These are phyloP conservation scores for Colletotrichum sp. DNA, from an alignment of 2,329 filamentous ascomycete genomes.

Conservation along the genomic window DNA sequence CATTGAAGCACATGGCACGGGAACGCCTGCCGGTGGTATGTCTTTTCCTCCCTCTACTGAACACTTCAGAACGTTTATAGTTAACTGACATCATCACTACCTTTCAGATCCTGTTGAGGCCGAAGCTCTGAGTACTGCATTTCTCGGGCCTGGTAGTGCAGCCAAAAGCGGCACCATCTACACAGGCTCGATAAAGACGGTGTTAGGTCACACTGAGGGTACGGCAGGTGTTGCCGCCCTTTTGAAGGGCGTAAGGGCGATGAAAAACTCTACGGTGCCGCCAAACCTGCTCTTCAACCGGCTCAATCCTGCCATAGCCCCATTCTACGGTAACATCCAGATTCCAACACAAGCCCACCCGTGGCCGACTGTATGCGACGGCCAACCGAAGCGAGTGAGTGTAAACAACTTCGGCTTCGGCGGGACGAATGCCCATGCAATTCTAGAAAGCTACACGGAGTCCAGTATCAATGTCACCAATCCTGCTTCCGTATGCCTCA, in stretches of 20 bases:
- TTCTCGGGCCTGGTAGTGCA: constrained; percentile 23
- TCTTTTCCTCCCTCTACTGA: constrained; percentile 28
- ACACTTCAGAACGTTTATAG: neutral
- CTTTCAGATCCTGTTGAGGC: constrained; percentile 32
- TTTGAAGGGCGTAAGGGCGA: constrained; percentile 25
- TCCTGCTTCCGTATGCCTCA: neutral
- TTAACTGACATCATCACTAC: neutral
- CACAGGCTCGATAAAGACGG: constrained; percentile 32
- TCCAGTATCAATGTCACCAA: neutral
- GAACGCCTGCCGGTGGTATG: constrained; percentile 39
- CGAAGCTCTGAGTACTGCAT: constrained; percentile 27
- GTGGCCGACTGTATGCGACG: constrained; percentile 21
- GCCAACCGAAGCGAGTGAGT: neutral
- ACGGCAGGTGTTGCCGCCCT: constrained; percentile 30
- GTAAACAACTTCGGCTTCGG: constrained; percentile 48
- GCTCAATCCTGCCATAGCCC: constrained; percentile 30
- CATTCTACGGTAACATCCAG: constrained; percentile 24
- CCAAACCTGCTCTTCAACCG: constrained; percentile 35
- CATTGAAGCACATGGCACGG: constrained; percentile 42
- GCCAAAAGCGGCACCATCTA: constrained; percentile 36
- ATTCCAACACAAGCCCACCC: constrained; percentile 4
- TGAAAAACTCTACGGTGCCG: constrained; percentile 25
- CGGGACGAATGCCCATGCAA: constrained; percentile 48
- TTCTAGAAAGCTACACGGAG: constrained; percentile 30
- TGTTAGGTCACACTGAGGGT: constrained; percentile 32